Conservation (phyloP, 129 eudicot species). For the Flaveria brownii region DNA sequence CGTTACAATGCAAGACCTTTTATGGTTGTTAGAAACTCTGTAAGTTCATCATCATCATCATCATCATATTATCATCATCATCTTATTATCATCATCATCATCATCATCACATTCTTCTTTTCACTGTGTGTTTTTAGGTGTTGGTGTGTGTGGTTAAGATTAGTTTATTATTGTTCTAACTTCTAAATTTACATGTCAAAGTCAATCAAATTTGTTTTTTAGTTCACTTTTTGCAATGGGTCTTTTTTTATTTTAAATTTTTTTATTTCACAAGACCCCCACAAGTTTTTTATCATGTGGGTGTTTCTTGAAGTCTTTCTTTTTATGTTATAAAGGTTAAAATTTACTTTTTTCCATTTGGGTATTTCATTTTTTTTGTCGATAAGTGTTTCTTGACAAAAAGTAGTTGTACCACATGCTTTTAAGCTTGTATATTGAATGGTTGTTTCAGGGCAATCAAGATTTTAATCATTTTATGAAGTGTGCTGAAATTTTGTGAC, state of each 20-base stretch:
- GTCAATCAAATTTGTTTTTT: constrained; percentile 29
- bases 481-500: constrained; percentile 24
- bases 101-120: constrained; percentile 23
- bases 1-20: constrained; percentile 65
- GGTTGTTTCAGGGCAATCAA: background rate
- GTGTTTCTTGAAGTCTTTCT: constrained; percentile 26
- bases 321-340: constrained; percentile 9
- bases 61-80: background rate
- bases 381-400: constrained; percentile 20
- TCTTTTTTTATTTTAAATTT: background rate
- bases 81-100: background rate
- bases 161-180: constrained; percentile 33
- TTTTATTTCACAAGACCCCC: constrained; percentile 11
- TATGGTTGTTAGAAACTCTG: constrained; percentile 90
- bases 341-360: constrained; percentile 9
- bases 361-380: constrained; percentile 21
- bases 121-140: constrained; percentile 26
- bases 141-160: constrained; percentile 38
- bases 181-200: constrained; percentile 30
- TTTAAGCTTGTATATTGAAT: background rate
- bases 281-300: constrained; percentile 24
- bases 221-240: constrained; percentile 31
- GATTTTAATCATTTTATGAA: background rate
- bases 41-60: constrained; percentile 49
- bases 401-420: constrained; percentile 19